These are phyloP conservation scores for Aspergillus sp. DNA, from an alignment of 2,329 filamentous ascomycete genomes.

Conservation along the genomic window DNA sequence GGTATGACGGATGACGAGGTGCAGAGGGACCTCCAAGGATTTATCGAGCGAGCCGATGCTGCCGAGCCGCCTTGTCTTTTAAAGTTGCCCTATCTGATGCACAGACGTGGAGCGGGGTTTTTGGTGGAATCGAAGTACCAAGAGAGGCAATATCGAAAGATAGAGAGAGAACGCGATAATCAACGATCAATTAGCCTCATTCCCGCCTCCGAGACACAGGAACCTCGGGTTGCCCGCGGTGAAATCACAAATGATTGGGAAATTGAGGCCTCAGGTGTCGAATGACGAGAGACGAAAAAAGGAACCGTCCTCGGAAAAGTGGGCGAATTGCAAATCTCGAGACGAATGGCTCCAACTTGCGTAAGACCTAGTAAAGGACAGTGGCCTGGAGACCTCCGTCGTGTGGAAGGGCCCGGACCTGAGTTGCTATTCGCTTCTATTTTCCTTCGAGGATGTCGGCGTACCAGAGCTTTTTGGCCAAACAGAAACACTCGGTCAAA, in stretches of 20 bases:
- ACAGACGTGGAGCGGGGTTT: conserved; percentile 35
- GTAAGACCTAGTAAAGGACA: conserved; percentile 9
- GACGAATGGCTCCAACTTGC: conserved; percentile 12
- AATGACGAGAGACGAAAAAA: conserved; percentile 15
- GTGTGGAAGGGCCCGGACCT: conserved; percentile 30
- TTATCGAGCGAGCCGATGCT: conserved; percentile 30
- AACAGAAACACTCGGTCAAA: conserved; percentile 15
- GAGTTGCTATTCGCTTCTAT: neutral
- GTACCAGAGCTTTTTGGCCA: neutral
- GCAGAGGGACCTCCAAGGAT: conserved; percentile 12
- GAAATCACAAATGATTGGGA: conserved; percentile 7
- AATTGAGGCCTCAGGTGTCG: conserved; percentile 17
- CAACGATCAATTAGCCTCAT: conserved; percentile 32
- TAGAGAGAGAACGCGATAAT: conserved; percentile 21
- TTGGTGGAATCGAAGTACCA: conserved; percentile 32
- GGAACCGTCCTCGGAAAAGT: conserved; percentile 18
- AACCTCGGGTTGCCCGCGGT: neutral
- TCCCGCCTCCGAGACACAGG: conserved; percentile 18
- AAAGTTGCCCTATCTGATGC: conserved; percentile 35
- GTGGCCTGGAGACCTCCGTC: conserved; percentile 27
- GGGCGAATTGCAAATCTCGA: conserved; percentile 19
- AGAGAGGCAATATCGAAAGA: conserved; percentile 27
- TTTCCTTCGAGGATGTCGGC: neutral
- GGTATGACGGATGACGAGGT: neutral
- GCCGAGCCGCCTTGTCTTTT: conserved; percentile 31